Evolutionary conservation across 129 eudicot genomes (phyloP), one percentile per base, ranked within the genome.

Genomic region (Deinandra increscens): DNA sequence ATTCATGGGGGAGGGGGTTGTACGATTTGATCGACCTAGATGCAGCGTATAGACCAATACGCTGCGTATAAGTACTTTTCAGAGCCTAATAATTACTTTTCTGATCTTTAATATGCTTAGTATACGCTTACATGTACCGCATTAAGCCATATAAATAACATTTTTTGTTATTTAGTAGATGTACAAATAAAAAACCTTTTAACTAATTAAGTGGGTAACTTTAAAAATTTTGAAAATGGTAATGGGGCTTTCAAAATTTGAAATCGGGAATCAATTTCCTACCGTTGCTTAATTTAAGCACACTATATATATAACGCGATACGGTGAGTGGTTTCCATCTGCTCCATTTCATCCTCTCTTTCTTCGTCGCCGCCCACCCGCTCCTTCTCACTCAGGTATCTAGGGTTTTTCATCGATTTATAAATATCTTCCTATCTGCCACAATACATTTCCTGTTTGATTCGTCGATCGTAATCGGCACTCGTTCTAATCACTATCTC

Each of bases 231-330:
- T 50, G 26, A 50, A 50, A 49, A 49, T 15, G 1, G 11, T 4
- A 18, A 49, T 0, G 3, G 18, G 1, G 6, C 0, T 12, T 26
- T 58, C 64, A 58, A 58, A 58, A 0, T 58, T 58, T n/a, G 37
- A 58, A 56, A 29, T 4, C 0, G 5, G 64, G 64, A 58, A 58
- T 58, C 63, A 31, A 29, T 58, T 58, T 58, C 64, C 31, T 29
- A 58, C 64, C 64, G 64, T 58, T 58, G 41, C 41, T 5, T 7
- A 29, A 29, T 29, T 58, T 58, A 12, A 58, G 26, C 64, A 13
- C 41, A 29, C 1, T 29, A 58, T 58, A 58, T 29, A 3, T 13
- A n/a, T n/a, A n/a, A 31, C 41, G 11, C 6, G 19, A 50, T 17
- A 11, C 53, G 17, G 15, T 46, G 6, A 13, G 4, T 17, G 15